These are phyloP conservation scores for Betula pendula DNA, from an alignment of 306 rosid genomes.

Conservation along the genomic window DNA sequence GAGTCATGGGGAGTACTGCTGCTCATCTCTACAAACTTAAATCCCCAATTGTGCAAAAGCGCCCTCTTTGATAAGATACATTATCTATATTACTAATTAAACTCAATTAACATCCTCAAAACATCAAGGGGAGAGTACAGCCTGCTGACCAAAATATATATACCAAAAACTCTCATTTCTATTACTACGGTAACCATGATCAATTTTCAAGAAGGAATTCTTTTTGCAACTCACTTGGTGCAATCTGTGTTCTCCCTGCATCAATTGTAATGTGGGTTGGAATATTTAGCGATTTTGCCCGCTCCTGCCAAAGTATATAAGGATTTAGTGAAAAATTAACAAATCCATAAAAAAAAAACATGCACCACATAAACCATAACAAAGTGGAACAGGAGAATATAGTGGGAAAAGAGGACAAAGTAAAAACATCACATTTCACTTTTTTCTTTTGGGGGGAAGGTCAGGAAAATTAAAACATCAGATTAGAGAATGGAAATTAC, in stretches of 20 bases:
- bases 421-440: neutral
- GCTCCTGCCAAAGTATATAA: slow-evolving; percentile 50
- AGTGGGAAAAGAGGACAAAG: neutral
- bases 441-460: neutral
- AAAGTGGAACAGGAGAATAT: neutral
- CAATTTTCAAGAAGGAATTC: slow-evolving; percentile 9
- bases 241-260: slow-evolving; percentile 98
- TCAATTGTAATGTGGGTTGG: slow-evolving; percentile 90
- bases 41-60: no score
- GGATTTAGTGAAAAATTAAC: slow-evolving; percentile 1
- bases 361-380: neutral
- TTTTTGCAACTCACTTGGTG: slow-evolving; percentile 72
- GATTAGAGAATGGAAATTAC: neutral
- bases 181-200: neutral
- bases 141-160: no score
- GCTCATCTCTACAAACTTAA: no score
- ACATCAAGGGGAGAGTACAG: no score
- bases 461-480: neutral
- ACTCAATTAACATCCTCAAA: no score
- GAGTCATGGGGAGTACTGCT: no score
- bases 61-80: no score
- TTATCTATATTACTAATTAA: no score
- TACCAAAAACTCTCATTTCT: no score
- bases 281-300: slow-evolving; percentile 76
- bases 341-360: neutral